These are phyloP conservation scores for Pythium oligandrum DNA, from an alignment of 352 stramenopile species.

Conservation along the genomic window DNA sequence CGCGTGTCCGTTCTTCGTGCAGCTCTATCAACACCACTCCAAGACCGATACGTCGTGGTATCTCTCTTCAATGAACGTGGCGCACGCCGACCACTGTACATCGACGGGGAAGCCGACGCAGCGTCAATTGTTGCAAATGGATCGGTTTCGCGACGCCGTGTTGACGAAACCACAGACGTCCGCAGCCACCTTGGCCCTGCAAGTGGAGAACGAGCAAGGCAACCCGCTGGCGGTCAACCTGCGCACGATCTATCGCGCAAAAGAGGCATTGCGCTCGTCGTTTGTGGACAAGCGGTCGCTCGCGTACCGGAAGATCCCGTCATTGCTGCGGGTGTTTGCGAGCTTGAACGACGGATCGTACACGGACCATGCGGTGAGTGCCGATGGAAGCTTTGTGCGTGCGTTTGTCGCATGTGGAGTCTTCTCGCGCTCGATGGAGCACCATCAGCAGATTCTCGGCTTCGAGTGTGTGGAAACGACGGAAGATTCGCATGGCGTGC, in stretches of 20 bases:
- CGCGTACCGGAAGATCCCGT: conserved; percentile 39
- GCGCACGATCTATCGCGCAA: conserved; percentile 54
- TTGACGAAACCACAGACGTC: conserved; percentile 22
- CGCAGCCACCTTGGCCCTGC: conserved; percentile 27
- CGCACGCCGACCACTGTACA: conserved; percentile 34
- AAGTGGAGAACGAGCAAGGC: conserved; percentile 23
- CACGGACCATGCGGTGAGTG: conserved; percentile 16
- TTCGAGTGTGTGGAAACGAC: conserved; percentile 33
- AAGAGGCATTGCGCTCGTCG: conserved; percentile 34
- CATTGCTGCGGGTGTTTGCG: conserved; percentile 29
- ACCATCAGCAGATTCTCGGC: conserved; percentile 55
- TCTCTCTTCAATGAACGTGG: conserved; percentile 43
- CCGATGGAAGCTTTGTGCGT: conserved; percentile 30
- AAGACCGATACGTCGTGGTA: conserved; percentile 55
- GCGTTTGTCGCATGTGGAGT: conserved; percentile 43
- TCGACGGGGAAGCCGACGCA: conserved; percentile 50
- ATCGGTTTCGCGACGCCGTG: conserved; percentile 34
- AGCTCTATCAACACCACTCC: conserved; percentile 57
- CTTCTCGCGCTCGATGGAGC: conserved; percentile 29
- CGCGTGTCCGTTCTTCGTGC: conserved; percentile 58
- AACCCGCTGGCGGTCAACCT: conserved; percentile 25
- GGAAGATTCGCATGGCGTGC: conserved; percentile 27
- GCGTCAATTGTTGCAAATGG: conserved; percentile 44
- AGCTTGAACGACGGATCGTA: conserved; percentile 34
- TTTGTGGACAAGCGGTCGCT: conserved; percentile 26